These are phyloP conservation scores for Chlorella variabilis DNA, from an alignment of 163 green algal species.

Conservation along the genomic window DNA sequence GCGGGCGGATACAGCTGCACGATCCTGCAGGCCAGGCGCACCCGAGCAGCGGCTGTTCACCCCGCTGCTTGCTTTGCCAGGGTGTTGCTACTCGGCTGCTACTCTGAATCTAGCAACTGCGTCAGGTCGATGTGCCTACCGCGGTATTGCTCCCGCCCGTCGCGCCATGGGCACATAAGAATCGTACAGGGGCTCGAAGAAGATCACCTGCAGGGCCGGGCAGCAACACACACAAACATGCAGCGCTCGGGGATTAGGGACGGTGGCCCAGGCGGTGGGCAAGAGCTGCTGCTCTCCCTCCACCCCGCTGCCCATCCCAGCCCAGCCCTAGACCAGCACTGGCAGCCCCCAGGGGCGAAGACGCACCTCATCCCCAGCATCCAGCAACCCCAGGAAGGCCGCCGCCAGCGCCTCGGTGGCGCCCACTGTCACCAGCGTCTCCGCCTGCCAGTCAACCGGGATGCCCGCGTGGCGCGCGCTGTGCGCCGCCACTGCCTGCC, in stretches of 20 bases:
- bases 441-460: slow-evolving; percentile 66
- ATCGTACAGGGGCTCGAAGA: slow-evolving; percentile 85
- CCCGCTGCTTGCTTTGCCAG: neutral
- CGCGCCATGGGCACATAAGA: slow-evolving; percentile 65
- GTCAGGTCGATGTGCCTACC: too few species aligned
- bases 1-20: slow-evolving; percentile 71
- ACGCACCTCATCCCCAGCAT: slow-evolving; percentile 85
- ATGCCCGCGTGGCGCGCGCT: slow-evolving; percentile 61
- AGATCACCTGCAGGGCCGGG: slow-evolving; percentile 70
- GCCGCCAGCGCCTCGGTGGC: slow-evolving; percentile 87
- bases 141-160: slow-evolving; percentile 58
- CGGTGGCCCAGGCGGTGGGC: too few species aligned
- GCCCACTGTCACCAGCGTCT: slow-evolving; percentile 81
- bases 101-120: too few species aligned
- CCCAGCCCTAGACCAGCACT: too few species aligned
- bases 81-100: too few species aligned
- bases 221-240: too few species aligned
- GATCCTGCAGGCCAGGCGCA: slow-evolving; percentile 18
- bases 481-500: slow-evolving; percentile 77
- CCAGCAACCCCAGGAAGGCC: slow-evolving; percentile 80
- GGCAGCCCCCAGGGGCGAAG: too few species aligned
- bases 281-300: too few species aligned
- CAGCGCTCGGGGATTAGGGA: too few species aligned
- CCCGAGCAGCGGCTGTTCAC: too few species aligned
- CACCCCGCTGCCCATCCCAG: too few species aligned